These are phyloP conservation scores for Fusarium floridanum DNA, from an alignment of 2,329 filamentous ascomycete species.

Conservation along the genomic window DNA sequence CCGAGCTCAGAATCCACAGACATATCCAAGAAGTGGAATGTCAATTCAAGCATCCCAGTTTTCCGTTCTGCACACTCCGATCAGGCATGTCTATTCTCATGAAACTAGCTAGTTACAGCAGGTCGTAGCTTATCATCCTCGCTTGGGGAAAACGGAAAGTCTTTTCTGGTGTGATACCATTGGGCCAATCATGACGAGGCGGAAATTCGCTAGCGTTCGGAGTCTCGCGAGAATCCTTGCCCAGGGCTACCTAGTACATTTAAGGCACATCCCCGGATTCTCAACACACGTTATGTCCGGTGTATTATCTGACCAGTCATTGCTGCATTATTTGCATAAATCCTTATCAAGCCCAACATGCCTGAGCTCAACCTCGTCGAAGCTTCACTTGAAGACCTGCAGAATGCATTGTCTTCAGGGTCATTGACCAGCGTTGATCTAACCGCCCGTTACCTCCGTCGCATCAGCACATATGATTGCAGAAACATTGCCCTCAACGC, in stretches of 20 bases:
- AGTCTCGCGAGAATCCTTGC: background rate
- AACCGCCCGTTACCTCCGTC: conserved; percentile 39
- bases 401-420: conserved; percentile 36
- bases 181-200: background rate
- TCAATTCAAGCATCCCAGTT: background rate
- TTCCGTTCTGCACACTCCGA: background rate
- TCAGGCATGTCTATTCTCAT: background rate
- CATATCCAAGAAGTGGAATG: background rate
- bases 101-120: background rate
- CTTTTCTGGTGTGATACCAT: background rate
- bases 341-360: background rate
- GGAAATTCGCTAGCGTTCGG: background rate
- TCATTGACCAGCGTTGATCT: conserved; percentile 45
- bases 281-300: background rate
- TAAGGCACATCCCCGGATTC: background rate
- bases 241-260: background rate
- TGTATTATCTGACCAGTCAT: background rate
- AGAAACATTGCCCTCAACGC: conserved; percentile 30
- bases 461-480: conserved; percentile 43
- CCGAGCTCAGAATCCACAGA: background rate
- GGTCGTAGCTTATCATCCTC: background rate
- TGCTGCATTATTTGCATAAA: background rate
- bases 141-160: background rate
- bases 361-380: conserved; percentile 36
- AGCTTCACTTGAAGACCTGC: conserved; percentile 43